Percentiles rank a stretch among this genome's conserved stretches.
These are phyloP conservation scores for Cenchrus americanus DNA, from an alignment of 176 grass and related monocot genomes.

Conservation along the genomic window DNA sequence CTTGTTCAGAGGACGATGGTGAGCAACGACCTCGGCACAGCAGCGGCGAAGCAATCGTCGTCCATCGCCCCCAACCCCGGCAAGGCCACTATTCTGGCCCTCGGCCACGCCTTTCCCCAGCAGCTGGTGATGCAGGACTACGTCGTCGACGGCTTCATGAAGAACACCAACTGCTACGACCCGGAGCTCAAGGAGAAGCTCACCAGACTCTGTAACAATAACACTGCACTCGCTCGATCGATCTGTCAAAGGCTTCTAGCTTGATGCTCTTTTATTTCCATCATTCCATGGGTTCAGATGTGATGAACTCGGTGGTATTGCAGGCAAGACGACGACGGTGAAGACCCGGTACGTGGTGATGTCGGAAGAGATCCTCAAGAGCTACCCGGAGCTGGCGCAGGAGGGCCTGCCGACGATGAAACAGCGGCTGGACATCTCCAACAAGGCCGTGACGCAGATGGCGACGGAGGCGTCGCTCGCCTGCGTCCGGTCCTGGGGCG, in stretches of 20 bases:
- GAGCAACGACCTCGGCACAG: conserved; percentile 24
- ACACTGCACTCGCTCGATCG: background rate
- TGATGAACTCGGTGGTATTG: background rate
- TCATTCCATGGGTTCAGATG: background rate
- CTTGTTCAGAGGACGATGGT: conserved; percentile 39
- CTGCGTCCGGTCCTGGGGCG: conserved; percentile 58
- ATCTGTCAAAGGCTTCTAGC: no score
- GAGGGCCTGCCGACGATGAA: conserved; percentile 63
- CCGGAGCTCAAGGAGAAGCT: conserved; percentile 75
- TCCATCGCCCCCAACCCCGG: conserved; percentile 40
- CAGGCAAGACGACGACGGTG: conserved; percentile 80
- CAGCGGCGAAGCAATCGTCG: background rate
- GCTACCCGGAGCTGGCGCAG: conserved; percentile 64
- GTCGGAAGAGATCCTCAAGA: conserved; percentile 81
- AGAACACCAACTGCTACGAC: conserved; percentile 77
- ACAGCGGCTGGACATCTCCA: conserved; percentile 76
- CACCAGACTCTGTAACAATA: conserved; percentile 58
- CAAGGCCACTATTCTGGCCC: conserved; percentile 75
- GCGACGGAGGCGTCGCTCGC: conserved; percentile 53
- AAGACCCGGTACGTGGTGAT: conserved; percentile 82
- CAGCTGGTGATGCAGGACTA: conserved; percentile 78
- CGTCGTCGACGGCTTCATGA: conserved; percentile 80
- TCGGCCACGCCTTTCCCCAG: conserved; percentile 79
- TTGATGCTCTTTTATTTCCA: no score
- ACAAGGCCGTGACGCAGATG: conserved; percentile 77